A percentile compares a stretch with the other conserved stretches of the same genome.
These are phyloP conservation scores for Rossbeevera mucosa DNA, from an alignment of 768 basidiomycete species.

Conservation along the genomic window DNA sequence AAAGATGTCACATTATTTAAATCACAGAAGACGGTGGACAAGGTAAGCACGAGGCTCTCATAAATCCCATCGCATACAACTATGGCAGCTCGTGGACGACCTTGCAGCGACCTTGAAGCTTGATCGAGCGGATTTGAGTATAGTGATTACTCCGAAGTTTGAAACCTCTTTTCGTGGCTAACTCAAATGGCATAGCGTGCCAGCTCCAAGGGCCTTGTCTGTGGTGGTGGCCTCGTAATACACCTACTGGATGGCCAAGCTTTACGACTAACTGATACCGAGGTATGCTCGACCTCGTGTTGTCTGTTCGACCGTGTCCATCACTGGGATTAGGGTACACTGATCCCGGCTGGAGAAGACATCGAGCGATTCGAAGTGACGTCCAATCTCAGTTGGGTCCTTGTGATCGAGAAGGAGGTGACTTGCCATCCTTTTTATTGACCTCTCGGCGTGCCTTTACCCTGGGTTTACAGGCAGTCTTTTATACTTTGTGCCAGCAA, in stretches of 20 bases:
- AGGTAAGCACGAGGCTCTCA: constrained; percentile 37
- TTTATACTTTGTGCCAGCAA: constrained; percentile 73
- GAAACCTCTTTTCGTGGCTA: constrained; percentile 3
- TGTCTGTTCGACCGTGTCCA: neutral
- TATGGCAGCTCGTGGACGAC: constrained; percentile 78
- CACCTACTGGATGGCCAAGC: constrained; percentile 51
- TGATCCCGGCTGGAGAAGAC: constrained; percentile 76
- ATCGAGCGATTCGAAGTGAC: constrained; percentile 58
- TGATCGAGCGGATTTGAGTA: constrained; percentile 70
- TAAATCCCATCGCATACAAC: neutral
- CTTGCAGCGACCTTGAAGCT: constrained; percentile 78
- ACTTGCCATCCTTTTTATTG: constrained; percentile 6
- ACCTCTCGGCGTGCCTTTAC: neutral
- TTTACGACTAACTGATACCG: constrained; percentile 49
- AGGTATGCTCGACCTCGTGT: constrained; percentile 37
- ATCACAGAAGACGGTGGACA: constrained; percentile 73
- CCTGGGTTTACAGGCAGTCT: constrained; percentile 67
- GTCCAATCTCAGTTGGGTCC: constrained; percentile 64
- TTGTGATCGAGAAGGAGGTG: constrained; percentile 94
- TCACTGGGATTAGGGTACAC: constrained; percentile 47
- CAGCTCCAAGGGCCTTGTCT: constrained; percentile 83
- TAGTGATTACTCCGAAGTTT: constrained; percentile 41
- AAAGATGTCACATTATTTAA: constrained; percentile 76
- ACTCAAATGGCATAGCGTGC: constrained; percentile 59
- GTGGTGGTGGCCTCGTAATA: constrained; percentile 60